A percentile compares a stretch with the other conserved stretches of the same genome.
These are phyloP conservation scores for Corchorus olitorius DNA, from an alignment of 345 rosid species.

Conservation along the genomic window DNA sequence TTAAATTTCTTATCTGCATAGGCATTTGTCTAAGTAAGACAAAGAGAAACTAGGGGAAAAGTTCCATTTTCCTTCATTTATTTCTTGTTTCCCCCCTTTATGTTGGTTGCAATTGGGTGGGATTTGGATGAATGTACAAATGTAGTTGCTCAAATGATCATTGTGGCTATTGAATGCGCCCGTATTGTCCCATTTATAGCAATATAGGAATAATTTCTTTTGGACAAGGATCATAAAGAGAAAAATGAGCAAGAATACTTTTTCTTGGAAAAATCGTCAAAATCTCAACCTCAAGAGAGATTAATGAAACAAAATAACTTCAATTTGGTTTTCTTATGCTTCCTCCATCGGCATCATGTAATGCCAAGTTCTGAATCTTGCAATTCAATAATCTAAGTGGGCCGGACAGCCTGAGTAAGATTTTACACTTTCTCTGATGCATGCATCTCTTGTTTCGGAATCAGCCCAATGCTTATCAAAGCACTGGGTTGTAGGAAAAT, in stretches of 20 bases:
- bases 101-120: neutral
- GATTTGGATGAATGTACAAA: neutral
- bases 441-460: neutral
- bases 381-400: too few relatives aligned
- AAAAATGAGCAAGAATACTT: neutral
- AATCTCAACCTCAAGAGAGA: neutral
- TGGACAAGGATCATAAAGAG: neutral
- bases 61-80: neutral
- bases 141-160: neutral
- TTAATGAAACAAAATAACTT: neutral
- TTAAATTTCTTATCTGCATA: neutral
- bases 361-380: too few relatives aligned
- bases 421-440: neutral
- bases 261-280: neutral
- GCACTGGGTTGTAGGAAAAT: neutral
- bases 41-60: neutral
- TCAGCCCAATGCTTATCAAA: neutral
- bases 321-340: neutral
- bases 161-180: neutral
- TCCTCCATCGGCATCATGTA: neutral
- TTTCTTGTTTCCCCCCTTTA: neutral
- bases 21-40: neutral
- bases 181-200: neutral
- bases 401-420: neutral
- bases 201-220: neutral